These are phyloP conservation scores for Fusarium protoensiforme DNA, from an alignment of 2,329 filamentous ascomycete species.

Conservation along the genomic window DNA sequence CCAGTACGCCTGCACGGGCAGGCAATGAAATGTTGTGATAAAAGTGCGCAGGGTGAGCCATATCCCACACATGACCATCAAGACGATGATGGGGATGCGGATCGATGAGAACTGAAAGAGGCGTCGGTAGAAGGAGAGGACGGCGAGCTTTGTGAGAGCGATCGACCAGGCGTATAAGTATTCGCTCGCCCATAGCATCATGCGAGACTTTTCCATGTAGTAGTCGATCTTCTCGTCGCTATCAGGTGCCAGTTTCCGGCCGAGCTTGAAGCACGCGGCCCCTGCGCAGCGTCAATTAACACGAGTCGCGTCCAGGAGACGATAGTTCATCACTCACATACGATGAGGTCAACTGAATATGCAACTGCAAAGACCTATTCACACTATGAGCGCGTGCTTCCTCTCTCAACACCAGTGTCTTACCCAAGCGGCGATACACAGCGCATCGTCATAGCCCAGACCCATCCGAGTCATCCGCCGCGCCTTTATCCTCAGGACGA, in stretches of 20 bases:
- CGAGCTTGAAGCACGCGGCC: constrained; percentile 21
- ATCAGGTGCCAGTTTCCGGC: constrained; percentile 20
- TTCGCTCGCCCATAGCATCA: constrained; percentile 27
- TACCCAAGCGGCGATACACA: constrained; percentile 32
- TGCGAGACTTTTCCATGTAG: constrained; percentile 22
- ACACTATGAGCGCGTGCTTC: not conserved
- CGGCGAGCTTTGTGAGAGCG: constrained; percentile 42
- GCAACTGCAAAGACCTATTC: constrained; percentile 23
- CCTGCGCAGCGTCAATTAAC: constrained; percentile 12
- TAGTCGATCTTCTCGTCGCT: constrained; percentile 11
- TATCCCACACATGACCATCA: constrained; percentile 34
- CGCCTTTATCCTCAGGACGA: constrained; percentile 30
- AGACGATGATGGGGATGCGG: constrained; percentile 39
- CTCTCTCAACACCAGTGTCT: not conserved
- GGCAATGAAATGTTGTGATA: constrained; percentile 29
- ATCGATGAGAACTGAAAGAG: constrained; percentile 43
- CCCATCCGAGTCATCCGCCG: constrained; percentile 37
- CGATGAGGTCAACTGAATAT: constrained; percentile 22
- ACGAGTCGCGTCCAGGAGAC: too few relatives aligned
- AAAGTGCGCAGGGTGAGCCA: constrained; percentile 44
- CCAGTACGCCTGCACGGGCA: constrained; percentile 31
- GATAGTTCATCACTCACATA: constrained; percentile 16
- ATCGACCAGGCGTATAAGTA: constrained; percentile 42
- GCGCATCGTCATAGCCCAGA: constrained; percentile 32
- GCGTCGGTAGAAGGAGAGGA: constrained; percentile 45